Evolutionary conservation across 2,329 filamentous ascomycete genomes (phyloP).

Genomic region (Ophiostoma montium): DNA sequence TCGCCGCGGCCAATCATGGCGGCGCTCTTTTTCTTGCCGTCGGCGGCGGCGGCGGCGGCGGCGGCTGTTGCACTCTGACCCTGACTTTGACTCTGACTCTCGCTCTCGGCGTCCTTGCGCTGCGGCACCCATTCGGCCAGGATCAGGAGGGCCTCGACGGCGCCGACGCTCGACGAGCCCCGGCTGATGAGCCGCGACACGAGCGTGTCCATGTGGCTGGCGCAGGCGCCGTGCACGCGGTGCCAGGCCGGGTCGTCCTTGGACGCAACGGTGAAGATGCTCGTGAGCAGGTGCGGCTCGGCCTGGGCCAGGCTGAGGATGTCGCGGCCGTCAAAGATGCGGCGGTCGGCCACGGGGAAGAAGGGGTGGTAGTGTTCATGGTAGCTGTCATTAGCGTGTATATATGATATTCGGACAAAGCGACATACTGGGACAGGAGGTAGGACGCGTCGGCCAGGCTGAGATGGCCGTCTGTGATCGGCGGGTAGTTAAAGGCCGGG

Average conservation of each 20-base stretch:
- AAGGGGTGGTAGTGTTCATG: constrained; percentile 54
- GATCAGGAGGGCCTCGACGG: constrained; percentile 54
- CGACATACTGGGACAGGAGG: constrained; percentile 17
- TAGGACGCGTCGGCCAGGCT: constrained; percentile 16
- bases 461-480: constrained; percentile 20
- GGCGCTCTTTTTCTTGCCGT: background rate
- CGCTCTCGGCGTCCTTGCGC: constrained; percentile 20
- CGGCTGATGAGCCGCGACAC: constrained; percentile 54
- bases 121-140: constrained; percentile 63
- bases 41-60: constrained; percentile 27
- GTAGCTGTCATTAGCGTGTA: no score
- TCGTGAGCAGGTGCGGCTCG: constrained; percentile 54
- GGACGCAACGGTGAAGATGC: constrained; percentile 55
- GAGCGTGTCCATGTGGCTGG: constrained; percentile 54
- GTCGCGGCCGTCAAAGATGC: constrained; percentile 39
- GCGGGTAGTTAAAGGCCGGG: constrained; percentile 17
- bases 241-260: constrained; percentile 54
- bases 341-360: constrained; percentile 51
- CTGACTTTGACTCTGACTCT: no score
- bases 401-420: no score
- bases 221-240: constrained; percentile 49
- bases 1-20: constrained; percentile 49
- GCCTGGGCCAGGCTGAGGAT: constrained; percentile 39
- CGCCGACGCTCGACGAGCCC: constrained; percentile 52
- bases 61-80: constrained; percentile 39